Conservation (phyloP, 768 basidiomycete species). For the Lentinula boryana region DNA sequence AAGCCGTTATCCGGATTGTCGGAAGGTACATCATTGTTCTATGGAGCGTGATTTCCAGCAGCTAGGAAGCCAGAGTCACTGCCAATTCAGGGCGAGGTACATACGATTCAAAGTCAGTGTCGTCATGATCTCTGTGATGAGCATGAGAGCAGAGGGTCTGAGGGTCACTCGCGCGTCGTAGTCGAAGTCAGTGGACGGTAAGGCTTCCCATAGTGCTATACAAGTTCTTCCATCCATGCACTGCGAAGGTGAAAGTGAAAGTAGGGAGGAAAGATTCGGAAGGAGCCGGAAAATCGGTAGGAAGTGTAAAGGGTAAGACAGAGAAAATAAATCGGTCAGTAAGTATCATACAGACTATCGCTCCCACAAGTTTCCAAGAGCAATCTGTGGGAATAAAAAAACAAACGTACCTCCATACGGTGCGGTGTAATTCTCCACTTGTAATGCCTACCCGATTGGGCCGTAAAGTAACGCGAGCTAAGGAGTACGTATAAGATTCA, state of each 20-base stretch:
- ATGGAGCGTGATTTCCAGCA: background rate
- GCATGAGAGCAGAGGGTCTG: conserved; percentile 46
- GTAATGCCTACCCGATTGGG: conserved; percentile 61
- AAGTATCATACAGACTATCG: background rate
- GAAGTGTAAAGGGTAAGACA: background rate
- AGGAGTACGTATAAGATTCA: background rate
- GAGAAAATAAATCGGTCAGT: conserved; percentile 4
- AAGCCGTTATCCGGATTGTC: background rate
- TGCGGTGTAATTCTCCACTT: conserved; percentile 67
- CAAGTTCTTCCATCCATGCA: conserved; percentile 57
- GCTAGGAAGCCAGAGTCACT: background rate
- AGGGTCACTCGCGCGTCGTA: conserved; percentile 58
- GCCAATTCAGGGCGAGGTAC: conserved; percentile 56
- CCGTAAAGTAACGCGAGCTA: conserved; percentile 72
- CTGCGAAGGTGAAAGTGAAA: conserved; percentile 26
- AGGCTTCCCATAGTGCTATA: conserved; percentile 66
- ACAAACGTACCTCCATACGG: conserved; percentile 61
- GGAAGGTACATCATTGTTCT: background rate
- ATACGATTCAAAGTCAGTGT: conserved; percentile 72
- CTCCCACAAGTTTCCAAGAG: background rate
- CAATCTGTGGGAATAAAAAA: background rate
- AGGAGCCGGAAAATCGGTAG: background rate
- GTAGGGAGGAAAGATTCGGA: background rate
- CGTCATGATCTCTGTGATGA: conserved; percentile 75
- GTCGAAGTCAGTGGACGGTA: conserved; percentile 42